These are phyloP conservation scores for Linnemannia hyalina DNA, from an alignment of 192 early-diverging fungal species.

Conservation along the genomic window DNA sequence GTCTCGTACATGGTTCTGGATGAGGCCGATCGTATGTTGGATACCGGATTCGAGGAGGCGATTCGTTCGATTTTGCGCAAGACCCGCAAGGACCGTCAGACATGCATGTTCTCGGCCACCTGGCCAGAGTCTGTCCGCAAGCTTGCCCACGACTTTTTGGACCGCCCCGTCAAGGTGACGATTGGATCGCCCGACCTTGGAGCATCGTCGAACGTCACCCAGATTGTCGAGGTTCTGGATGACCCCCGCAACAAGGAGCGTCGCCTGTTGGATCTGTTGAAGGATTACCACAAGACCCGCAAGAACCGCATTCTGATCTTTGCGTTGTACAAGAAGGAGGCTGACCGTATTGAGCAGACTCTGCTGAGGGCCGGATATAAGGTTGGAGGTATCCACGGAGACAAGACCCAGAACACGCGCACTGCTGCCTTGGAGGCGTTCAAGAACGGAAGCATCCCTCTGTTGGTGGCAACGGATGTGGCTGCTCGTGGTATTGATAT, in stretches of 20 bases:
- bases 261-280: slow-evolving; percentile 80
- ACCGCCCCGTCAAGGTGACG: slow-evolving; percentile 82
- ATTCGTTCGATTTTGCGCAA: slow-evolving; percentile 89
- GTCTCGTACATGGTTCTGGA: slow-evolving; percentile 94
- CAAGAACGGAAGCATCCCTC: slow-evolving; percentile 82
- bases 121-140: slow-evolving; percentile 94
- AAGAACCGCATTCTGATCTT: slow-evolving; percentile 95
- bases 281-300: slow-evolving; percentile 85
- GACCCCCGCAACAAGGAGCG: slow-evolving; percentile 79
- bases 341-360: slow-evolving; percentile 80
- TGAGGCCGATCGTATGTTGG: slow-evolving; percentile 98
- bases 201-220: slow-evolving; percentile 87
- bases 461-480: slow-evolving; percentile 96
- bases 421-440: slow-evolving; percentile 84
- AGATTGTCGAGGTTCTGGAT: slow-evolving; percentile 92
- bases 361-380: slow-evolving; percentile 84
- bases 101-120: slow-evolving; percentile 96
- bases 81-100: slow-evolving; percentile 83
- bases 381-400: slow-evolving; percentile 91
- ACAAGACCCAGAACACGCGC: slow-evolving; percentile 89
- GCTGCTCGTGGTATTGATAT: slow-evolving; percentile 91
- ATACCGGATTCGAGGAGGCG: slow-evolving; percentile 93
- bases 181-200: slow-evolving; percentile 92
- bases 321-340: slow-evolving; percentile 98
- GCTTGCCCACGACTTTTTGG: slow-evolving; percentile 86